Conservation (phyloP, 176 grass and related monocot genomes). For the Triticum urartu region DNA sequence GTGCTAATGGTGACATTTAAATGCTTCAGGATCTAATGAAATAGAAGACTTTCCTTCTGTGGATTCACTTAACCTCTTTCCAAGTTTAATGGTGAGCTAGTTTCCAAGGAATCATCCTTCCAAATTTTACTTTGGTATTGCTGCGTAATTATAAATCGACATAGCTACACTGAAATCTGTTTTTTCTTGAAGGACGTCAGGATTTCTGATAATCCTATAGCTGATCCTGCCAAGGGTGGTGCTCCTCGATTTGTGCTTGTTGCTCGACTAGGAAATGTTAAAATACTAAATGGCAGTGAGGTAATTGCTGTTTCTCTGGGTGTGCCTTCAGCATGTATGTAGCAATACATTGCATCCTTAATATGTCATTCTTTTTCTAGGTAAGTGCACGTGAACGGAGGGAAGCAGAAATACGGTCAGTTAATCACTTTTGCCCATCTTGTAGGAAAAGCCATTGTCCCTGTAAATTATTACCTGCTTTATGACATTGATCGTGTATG, state of each 20-base stretch:
- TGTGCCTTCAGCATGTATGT: background rate
- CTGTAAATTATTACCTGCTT: slow-evolving; percentile 19
- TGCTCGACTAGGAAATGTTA: slow-evolving; percentile 76
- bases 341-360: background rate
- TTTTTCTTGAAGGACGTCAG: slow-evolving; percentile 78
- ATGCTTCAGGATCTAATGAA: slow-evolving; percentile 63
- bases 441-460: background rate
- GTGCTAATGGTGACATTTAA: slow-evolving; percentile 12
- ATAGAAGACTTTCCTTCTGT: slow-evolving; percentile 75
- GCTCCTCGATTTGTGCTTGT: slow-evolving; percentile 77
- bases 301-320: slow-evolving; percentile 25
- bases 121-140: background rate
- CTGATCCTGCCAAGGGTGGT: slow-evolving; percentile 79
- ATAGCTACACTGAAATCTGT: slow-evolving; percentile 25
- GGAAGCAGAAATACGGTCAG: slow-evolving; percentile 98
- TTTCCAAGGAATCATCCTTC: slow-evolving; percentile 21
- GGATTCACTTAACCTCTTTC: slow-evolving; percentile 87
- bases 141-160: background rate
- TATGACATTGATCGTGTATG: background rate
- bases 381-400: slow-evolving; percentile 75
- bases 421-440: slow-evolving; percentile 4
- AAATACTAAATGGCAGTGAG: slow-evolving; percentile 85
- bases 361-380: slow-evolving; percentile 34
- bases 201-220: slow-evolving; percentile 92
- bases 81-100: slow-evolving; percentile 70